Percentiles rank a stretch among this genome's conserved stretches.
These are phyloP conservation scores for Batkoa obscura DNA, from an alignment of 371 early-diverging fungal genomes.

Conservation along the genomic window DNA sequence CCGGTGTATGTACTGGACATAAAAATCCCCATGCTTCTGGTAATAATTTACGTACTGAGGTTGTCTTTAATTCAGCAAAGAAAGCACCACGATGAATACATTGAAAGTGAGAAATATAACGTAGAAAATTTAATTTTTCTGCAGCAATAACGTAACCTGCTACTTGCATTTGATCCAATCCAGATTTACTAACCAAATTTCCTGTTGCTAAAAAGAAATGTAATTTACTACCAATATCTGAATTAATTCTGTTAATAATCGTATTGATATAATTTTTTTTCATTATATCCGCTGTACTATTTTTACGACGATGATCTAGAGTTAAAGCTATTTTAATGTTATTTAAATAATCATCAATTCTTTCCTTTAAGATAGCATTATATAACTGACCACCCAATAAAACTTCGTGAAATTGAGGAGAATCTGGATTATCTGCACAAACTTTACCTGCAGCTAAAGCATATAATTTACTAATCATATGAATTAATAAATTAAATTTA, in stretches of 20 bases:
- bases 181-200: constrained; percentile 71
- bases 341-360: constrained; percentile 62
- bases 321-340: constrained; percentile 6
- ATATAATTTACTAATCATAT: constrained; percentile 93
- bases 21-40: constrained; percentile 99
- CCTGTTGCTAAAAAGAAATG: constrained; percentile 94
- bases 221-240: constrained; percentile 73
- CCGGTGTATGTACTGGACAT: constrained; percentile 99
- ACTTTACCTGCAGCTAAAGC: constrained; percentile 81
- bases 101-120: constrained; percentile 95
- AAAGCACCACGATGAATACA: constrained; percentile 98
- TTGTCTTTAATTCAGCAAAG: constrained; percentile 97
- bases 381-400: constrained; percentile 86
- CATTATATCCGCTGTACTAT: too few species aligned
- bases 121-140: constrained; percentile 95
- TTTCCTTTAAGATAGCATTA: constrained; percentile 80
- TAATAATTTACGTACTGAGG: constrained; percentile 91
- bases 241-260: constrained; percentile 24
- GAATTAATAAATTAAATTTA: constrained; percentile 84
- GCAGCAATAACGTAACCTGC: constrained; percentile 95
- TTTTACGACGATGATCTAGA: too few species aligned
- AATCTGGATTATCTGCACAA: constrained; percentile 90
- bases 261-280: too few species aligned
- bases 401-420: constrained; percentile 91
- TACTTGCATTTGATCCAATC: constrained; percentile 89